Evolutionary conservation across 495 filamentous ascomycete species (phyloP).

Genomic region (Apiosordaria backusii): DNA sequence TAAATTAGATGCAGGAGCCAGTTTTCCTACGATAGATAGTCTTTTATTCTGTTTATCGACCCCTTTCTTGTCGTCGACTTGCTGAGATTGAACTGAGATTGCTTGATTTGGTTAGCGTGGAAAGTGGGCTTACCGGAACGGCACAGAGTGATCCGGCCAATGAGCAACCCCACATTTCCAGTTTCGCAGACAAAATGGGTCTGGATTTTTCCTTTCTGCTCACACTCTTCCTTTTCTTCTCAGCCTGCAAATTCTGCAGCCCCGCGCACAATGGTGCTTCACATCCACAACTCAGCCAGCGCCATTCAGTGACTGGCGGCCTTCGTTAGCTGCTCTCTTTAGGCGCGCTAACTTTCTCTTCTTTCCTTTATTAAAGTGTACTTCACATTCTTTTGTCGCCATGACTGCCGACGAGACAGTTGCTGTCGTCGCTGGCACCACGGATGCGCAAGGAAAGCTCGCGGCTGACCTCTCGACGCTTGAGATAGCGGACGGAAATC

Average conservation of each 20-base stretch:
- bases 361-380: not conserved
- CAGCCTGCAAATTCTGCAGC: conserved; percentile 17
- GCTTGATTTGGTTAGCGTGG: conserved; percentile 1
- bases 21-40: not conserved
- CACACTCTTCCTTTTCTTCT: conserved; percentile 13
- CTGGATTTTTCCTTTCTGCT: conserved; percentile 15
- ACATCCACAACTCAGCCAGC: conserved; percentile 14
- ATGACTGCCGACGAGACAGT: conserved; percentile 23
- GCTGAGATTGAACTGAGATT: not conserved
- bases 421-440: conserved; percentile 10
- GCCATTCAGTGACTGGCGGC: conserved; percentile 29
- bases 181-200: not conserved
- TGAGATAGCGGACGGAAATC: conserved; percentile 23
- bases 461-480: conserved; percentile 30
- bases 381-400: not conserved
- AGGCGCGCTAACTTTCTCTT: conserved; percentile 23
- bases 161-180: not conserved
- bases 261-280: conserved; percentile 11
- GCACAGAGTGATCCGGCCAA: not conserved
- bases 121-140: not conserved
- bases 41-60: not conserved
- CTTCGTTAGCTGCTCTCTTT: conserved; percentile 25
- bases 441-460: conserved; percentile 23
- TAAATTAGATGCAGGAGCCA: not conserved
- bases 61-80: not conserved